A percentile compares a stretch with the other conserved stretches of the same genome.
phyloP scores from a whole-genome alignment of 2,329 filamentous ascomycete species.

The Colletotrichum salicis region DNA sequence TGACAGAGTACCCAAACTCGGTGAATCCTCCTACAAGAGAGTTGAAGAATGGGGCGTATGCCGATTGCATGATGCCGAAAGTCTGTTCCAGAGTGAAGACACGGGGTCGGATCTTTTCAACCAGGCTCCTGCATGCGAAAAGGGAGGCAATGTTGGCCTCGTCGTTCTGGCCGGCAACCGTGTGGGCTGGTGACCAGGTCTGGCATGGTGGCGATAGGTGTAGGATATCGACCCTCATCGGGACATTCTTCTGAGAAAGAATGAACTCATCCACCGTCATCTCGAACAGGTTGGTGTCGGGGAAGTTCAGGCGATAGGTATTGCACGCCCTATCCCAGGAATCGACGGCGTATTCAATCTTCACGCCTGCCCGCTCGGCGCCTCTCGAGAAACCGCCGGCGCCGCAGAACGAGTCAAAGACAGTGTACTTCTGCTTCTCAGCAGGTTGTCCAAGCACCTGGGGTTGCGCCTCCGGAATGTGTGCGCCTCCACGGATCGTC shows the following conservation, averaged over 20 bases:
- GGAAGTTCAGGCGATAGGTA: conserved; percentile 71
- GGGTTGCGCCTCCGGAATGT: not conserved
- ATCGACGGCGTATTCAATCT: conserved; percentile 73
- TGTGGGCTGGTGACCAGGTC: conserved; percentile 78
- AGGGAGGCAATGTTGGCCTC: conserved; percentile 73
- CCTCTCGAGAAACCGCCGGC: conserved; percentile 77
- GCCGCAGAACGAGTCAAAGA: conserved; percentile 79
- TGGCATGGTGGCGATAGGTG: conserved; percentile 85
- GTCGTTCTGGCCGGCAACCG: conserved; percentile 65
- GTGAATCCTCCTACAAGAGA: conserved; percentile 73
- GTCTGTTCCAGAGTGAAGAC: conserved; percentile 85
- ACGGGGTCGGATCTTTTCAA: conserved; percentile 70
- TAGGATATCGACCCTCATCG: conserved; percentile 70
- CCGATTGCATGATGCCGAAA: conserved; percentile 66
- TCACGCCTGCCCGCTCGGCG: conserved; percentile 66
- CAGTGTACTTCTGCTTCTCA: conserved; percentile 65
- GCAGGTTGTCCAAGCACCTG: not conserved
- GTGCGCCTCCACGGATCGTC: conserved; percentile 51
- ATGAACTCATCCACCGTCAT: conserved; percentile 63
- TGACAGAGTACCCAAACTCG: conserved; percentile 72
- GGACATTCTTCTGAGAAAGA: conserved; percentile 38
- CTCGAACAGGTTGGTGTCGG: conserved; percentile 57
- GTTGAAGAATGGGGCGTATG: conserved; percentile 67
- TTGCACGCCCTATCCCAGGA: conserved; percentile 63
- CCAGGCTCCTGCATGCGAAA: conserved; percentile 63